Base-by-base conservation (phyloP, 2,329 filamentous ascomycete species). In the Emericellopsis atlantica region DNA sequence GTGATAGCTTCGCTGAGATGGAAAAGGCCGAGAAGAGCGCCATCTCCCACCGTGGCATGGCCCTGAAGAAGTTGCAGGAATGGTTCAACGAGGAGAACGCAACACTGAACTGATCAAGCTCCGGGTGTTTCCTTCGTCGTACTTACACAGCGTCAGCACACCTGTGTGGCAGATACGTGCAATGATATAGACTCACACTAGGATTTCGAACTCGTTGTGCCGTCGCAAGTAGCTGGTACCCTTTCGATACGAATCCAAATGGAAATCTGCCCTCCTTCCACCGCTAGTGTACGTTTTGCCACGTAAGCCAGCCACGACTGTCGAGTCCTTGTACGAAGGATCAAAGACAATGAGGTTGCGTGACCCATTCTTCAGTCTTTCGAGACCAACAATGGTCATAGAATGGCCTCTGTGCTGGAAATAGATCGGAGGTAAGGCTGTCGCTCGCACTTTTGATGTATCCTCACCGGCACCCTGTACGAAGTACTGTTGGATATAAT, bases 341-440 rank as follows among this genome's bases (percentile, higher is more conserved):
- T 96, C 89, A 55, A 95, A 94, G 11, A 95, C 84, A 1, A 96
- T 66, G 15, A 96, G 65, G 49, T 84, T 83, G 40, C 70, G 64
- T 15, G 67, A 65, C 22, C 84, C 83, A 44, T 81, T 70, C 29
- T 61, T 66, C 23, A 71, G 74, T 48, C 74, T 76, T 59, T 95
- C 88, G 22, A 94, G 70, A 0, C 90, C 90, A 41, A 96, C 69
- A 40, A 96, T 87, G 1, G 87, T 94, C 66, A 95, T 70, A 1
- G 89, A 95, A 57, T 96, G 90, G 3, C 88, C 86, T 47, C 79
- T 77, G 50, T 92, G 85, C 55, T 96, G 90, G 46, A 95, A 79
- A 59, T 95, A 96, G 33, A 96, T 80, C 0, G 92, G 89, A 32
- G 90, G 80, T 7, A 90, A 65, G 12, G 69, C 60, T 0, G 90